Conservation (phyloP, 202 grass and related monocot species). For the Elaeis oleifera region DNA sequence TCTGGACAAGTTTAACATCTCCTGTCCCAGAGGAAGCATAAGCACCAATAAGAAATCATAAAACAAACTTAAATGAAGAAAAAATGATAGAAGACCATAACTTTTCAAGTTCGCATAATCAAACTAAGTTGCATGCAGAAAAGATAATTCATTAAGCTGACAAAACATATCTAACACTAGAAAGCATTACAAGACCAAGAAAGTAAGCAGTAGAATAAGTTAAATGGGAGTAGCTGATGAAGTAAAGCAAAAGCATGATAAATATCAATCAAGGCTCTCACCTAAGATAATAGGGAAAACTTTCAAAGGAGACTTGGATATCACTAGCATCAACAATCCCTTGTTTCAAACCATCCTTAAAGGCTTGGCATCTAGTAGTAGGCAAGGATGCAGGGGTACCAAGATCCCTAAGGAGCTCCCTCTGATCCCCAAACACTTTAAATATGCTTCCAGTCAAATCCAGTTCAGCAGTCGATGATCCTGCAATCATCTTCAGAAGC, state of each 20-base stretch:
- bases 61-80: too few species aligned
- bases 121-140: too few species aligned
- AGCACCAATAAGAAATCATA: too few species aligned
- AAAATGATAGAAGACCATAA: too few species aligned
- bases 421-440: conserved; percentile 81
- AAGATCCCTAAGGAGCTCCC: conserved; percentile 56
- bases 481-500: conserved; percentile 68
- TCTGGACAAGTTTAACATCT: too few species aligned
- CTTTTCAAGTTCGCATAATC: too few species aligned
- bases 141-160: too few species aligned
- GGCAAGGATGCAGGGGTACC: conserved; percentile 45
- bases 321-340: conserved; percentile 76
- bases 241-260: conserved; percentile 15
- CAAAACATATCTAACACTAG: too few species aligned
- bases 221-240: neutral
- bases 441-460: conserved; percentile 76
- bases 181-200: too few species aligned
- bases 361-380: conserved; percentile 64
- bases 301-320: conserved; percentile 78
- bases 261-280: conserved; percentile 23
- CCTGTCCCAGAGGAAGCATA: too few species aligned
- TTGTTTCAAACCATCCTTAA: conserved; percentile 86
- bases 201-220: too few species aligned
- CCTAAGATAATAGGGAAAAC: conserved; percentile 97
- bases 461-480: conserved; percentile 55